These are phyloP conservation scores for Verticillium dahliae DNA, from an alignment of 2,329 filamentous ascomycete genomes.

Conservation along the genomic window DNA sequence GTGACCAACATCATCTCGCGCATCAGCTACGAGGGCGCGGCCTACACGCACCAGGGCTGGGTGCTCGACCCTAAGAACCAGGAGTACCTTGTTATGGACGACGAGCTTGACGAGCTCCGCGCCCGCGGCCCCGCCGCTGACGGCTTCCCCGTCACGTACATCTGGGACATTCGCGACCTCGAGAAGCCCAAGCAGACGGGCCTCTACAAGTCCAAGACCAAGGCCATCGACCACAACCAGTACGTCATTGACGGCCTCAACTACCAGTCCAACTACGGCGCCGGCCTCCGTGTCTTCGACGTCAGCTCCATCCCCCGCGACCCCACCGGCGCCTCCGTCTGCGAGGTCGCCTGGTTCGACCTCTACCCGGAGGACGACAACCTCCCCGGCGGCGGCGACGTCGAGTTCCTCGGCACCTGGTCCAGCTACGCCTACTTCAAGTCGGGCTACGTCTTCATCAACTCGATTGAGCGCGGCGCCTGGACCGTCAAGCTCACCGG, in stretches of 20 bases:
- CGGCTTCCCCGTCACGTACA: constrained; percentile 41
- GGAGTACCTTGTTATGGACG: constrained; percentile 43
- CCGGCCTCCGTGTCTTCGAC: constrained; percentile 37
- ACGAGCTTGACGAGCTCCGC: constrained; percentile 44
- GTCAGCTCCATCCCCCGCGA: constrained; percentile 27
- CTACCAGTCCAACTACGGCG: constrained; percentile 45
- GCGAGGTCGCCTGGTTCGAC: constrained; percentile 43
- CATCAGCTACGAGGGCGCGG: constrained; percentile 48
- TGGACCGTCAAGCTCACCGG: constrained; percentile 35
- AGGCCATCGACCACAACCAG: constrained; percentile 41
- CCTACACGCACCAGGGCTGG: constrained; percentile 49
- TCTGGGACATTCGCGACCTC: constrained; percentile 40
- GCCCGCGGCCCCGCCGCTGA: constrained; percentile 30
- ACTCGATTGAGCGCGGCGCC: constrained; percentile 44
- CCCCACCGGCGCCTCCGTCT: constrained; percentile 36
- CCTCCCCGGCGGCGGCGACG: constrained; percentile 25
- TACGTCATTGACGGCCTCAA: constrained; percentile 36
- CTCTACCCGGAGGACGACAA: constrained; percentile 43
- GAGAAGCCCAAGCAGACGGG: constrained; percentile 35
- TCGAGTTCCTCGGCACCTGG: constrained; percentile 38
- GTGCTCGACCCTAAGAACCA: constrained; percentile 37
- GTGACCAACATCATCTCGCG: constrained; percentile 36
- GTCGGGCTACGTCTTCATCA: constrained; percentile 41
- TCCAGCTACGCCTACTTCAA: constrained; percentile 41
- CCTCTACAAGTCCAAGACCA: constrained; percentile 31